A percentile compares a stretch with the other conserved stretches of the same genome.
These are phyloP conservation scores for Leccinum imitatum DNA, from an alignment of 768 basidiomycete genomes.

Conservation along the genomic window DNA sequence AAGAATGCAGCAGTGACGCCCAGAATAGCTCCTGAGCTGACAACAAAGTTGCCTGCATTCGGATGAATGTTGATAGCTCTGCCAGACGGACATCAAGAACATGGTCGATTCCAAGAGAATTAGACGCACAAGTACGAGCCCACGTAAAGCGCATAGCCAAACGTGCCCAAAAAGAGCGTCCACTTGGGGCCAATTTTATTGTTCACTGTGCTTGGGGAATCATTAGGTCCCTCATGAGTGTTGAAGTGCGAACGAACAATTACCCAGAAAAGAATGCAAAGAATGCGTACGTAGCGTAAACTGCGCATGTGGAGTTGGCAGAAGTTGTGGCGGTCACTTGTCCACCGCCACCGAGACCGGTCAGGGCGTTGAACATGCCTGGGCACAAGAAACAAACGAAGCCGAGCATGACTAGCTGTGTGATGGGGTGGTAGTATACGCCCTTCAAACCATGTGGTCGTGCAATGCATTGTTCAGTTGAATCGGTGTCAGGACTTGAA, in stretches of 20 bases:
- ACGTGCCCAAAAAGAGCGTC: constrained; percentile 73
- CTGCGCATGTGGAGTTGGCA: constrained; percentile 69
- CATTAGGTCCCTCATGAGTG: neutral
- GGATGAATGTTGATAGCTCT: constrained; percentile 56
- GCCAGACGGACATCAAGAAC: too few relatives aligned
- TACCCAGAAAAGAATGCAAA: constrained; percentile 68
- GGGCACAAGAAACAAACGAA: constrained; percentile 60
- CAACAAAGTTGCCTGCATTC: constrained; percentile 58
- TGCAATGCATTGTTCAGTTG: neutral
- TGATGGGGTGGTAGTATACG: constrained; percentile 55
- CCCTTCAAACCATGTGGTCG: constrained; percentile 44
- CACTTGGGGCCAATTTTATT: constrained; percentile 76
- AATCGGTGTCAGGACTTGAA: neutral
- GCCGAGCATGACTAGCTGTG: constrained; percentile 55
- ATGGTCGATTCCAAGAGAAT: too few relatives aligned
- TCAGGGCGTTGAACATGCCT: constrained; percentile 79
- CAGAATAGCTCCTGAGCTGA: constrained; percentile 71
- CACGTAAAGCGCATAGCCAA: constrained; percentile 76
- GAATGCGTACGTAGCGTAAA: constrained; percentile 66
- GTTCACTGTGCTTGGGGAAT: constrained; percentile 59
- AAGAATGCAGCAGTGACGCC: constrained; percentile 71
- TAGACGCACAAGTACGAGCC: constrained; percentile 63
- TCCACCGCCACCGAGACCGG: constrained; percentile 78
- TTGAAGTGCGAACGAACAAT: constrained; percentile 29
- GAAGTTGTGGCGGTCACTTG: constrained; percentile 63